Evolutionary conservation across 192 early-diverging fungal genomes (phyloP).

Genomic region (Coemansia sp.): DNA sequence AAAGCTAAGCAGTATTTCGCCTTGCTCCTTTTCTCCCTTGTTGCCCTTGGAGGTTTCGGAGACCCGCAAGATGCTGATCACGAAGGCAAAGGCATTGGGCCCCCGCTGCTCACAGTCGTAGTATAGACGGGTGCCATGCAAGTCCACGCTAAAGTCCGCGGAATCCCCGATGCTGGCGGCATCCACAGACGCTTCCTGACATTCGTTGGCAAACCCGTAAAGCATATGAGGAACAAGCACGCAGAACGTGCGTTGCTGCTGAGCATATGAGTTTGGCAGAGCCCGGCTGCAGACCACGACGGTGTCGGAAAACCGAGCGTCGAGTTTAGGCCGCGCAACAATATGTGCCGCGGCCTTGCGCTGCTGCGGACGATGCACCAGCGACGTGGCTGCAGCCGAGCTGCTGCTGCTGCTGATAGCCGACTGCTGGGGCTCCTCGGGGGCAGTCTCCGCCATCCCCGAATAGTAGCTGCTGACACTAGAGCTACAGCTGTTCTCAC

Average conservation of each 20-base stretch:
- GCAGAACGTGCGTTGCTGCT: background rate
- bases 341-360: slow-evolving; percentile 7
- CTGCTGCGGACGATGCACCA: slow-evolving; percentile 15
- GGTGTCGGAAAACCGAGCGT: background rate
- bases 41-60: background rate
- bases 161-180: background rate
- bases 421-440: background rate
- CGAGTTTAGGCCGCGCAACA: slow-evolving; percentile 1
- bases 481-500: background rate
- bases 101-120: no score
- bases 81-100: background rate
- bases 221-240: slow-evolving; percentile 2
- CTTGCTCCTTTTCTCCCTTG: background rate
- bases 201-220: background rate
- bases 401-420: background rate
- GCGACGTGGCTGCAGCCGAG: slow-evolving; percentile 7
- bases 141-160: background rate
- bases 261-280: no score
- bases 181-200: background rate
- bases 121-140: background rate
- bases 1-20: slow-evolving; percentile 9
- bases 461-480: background rate
- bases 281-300: background rate
- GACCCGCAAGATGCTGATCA: slow-evolving; percentile 5
- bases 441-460: background rate